Percentiles rank a stretch among this genome's conserved stretches.
phyloP scores from a whole-genome alignment of 768 basidiomycete species.

The Serendipita sp. region DNA sequence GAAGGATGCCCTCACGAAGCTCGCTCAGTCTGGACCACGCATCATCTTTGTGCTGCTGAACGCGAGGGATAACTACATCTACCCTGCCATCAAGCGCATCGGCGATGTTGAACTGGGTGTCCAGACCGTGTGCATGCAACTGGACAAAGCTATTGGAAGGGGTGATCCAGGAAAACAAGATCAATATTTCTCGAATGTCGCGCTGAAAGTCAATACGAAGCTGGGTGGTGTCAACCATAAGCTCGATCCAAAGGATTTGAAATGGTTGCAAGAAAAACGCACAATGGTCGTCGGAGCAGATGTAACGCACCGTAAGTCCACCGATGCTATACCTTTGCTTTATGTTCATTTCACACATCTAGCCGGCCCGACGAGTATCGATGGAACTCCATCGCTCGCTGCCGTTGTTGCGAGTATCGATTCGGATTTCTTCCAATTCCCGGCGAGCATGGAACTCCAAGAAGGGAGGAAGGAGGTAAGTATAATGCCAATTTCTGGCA shows the following conservation, averaged over 20 bases:
- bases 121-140: slow-evolving; percentile 58
- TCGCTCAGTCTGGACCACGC: slow-evolving; percentile 22
- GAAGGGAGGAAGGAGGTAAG: slow-evolving; percentile 56
- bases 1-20: slow-evolving; percentile 23
- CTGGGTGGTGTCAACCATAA: slow-evolving; percentile 68
- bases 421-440: slow-evolving; percentile 55
- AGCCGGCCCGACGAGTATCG: slow-evolving; percentile 51
- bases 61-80: slow-evolving; percentile 54
- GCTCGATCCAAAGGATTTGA: slow-evolving; percentile 38
- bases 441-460: slow-evolving; percentile 58
- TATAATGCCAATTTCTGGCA: neutral
- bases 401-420: slow-evolving; percentile 71
- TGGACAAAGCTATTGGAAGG: slow-evolving; percentile 34
- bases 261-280: slow-evolving; percentile 46
- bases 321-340: slow-evolving; percentile 1
- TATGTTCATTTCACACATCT: slow-evolving; percentile 35
- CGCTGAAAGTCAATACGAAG: slow-evolving; percentile 70
- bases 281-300: slow-evolving; percentile 83
- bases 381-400: slow-evolving; percentile 68
- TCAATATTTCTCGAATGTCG: slow-evolving; percentile 69
- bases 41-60: slow-evolving; percentile 56
- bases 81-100: slow-evolving; percentile 66
- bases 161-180: neutral
- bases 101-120: slow-evolving; percentile 56
- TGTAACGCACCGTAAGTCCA: neutral